Percentiles rank a stretch among this genome's conserved stretches.
phyloP scores from a whole-genome alignment of 805 yeast species.

The Ogataea nakhonphanomensis region DNA sequence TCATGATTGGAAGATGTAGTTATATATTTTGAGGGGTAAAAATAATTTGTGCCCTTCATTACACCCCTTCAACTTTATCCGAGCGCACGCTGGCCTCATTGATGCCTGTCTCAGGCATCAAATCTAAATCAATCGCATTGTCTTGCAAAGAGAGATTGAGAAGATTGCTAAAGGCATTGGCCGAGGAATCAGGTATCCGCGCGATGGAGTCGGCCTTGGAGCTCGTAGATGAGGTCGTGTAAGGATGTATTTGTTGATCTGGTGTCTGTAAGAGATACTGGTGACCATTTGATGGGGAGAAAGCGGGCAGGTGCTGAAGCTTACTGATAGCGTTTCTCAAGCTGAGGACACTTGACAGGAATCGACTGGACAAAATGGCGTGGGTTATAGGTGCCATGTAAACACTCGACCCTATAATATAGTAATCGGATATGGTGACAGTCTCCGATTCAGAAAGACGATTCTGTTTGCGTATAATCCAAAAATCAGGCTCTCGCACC shows the following conservation, averaged over 20 bases:
- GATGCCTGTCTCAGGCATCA: constrained; percentile 22
- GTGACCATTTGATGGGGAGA: constrained; percentile 61
- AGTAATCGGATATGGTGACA: constrained; percentile 68
- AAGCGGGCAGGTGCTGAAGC: constrained; percentile 48
- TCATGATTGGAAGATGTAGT: constrained; percentile 27
- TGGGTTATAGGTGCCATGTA: constrained; percentile 84
- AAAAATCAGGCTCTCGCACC: constrained; percentile 84
- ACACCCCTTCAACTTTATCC: constrained; percentile 4
- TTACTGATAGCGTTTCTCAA: constrained; percentile 45
- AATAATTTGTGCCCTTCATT: neutral
- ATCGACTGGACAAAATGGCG: constrained; percentile 67
- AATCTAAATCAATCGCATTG: constrained; percentile 24
- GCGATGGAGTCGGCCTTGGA: neutral
- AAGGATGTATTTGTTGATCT: neutral
- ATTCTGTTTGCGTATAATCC: constrained; percentile 84
- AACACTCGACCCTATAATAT: constrained; percentile 86
- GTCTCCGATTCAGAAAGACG: constrained; percentile 52
- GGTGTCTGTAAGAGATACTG: constrained; percentile 32
- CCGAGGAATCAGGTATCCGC: constrained; percentile 21
- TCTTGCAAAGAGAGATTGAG: constrained; percentile 28
- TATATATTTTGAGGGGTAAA: constrained; percentile 7
- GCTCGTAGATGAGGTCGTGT: constrained; percentile 1
- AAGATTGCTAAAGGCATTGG: constrained; percentile 30
- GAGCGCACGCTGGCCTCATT: constrained; percentile 15
- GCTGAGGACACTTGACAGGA: constrained; percentile 47